These are phyloP conservation scores for Diplosphaera chodatii DNA, from an alignment of 139 green algal genomes.

Conservation along the genomic window DNA sequence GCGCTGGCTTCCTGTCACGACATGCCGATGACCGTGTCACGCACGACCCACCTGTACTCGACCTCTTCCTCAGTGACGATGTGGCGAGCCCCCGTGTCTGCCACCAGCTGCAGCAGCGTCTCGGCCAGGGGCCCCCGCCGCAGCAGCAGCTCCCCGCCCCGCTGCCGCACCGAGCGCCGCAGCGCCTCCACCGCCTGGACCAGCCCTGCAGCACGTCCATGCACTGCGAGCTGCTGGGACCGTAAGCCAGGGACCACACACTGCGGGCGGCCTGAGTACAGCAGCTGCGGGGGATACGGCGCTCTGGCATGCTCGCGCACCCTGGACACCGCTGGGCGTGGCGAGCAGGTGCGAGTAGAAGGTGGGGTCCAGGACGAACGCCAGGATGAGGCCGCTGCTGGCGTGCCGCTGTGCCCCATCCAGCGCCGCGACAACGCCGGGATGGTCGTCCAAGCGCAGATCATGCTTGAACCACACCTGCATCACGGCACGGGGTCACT, in stretches of 20 bases:
- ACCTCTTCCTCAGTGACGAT: constrained; percentile 59
- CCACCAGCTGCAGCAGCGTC: constrained; percentile 23
- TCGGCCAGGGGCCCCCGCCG: constrained; percentile 26
- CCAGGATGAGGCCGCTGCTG: background rate
- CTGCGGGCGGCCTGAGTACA: no score
- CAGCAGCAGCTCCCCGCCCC: constrained; percentile 52
- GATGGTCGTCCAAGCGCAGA: constrained; percentile 71
- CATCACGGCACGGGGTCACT: no score
- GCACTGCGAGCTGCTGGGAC: no score
- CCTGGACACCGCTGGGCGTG: constrained; percentile 29
- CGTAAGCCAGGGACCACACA: no score
- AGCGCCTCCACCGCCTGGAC: constrained; percentile 33
- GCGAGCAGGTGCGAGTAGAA: constrained; percentile 21
- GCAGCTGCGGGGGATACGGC: no score
- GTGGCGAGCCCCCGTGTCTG: constrained; percentile 6
- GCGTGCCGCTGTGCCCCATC: background rate
- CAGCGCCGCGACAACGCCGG: constrained; percentile 42
- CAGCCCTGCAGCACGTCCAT: constrained; percentile 38
- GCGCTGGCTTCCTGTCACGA: no score
- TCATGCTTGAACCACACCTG: constrained; percentile 75
- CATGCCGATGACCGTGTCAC: no score
- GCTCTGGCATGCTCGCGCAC: no score
- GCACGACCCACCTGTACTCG: constrained; percentile 42
- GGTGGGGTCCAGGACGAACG: constrained; percentile 44
- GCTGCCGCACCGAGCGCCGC: constrained; percentile 23